Base-by-base conservation (phyloP, 257 asterid genomes). In the Vinca minor region DNA sequence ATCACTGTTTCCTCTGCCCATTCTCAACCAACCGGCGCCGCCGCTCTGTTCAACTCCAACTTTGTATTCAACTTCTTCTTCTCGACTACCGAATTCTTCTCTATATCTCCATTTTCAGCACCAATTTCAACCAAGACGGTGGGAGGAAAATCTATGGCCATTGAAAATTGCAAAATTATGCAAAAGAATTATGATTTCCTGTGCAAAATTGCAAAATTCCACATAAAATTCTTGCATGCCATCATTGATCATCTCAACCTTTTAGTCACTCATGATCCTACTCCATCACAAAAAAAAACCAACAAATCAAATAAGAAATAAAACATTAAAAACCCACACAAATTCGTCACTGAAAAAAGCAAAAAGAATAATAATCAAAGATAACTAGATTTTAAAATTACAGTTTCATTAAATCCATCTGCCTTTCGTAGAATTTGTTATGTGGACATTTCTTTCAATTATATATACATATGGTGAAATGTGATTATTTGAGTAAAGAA, bases 251-350 rank as follows among this genome's bases (percentile, higher is more conserved):
- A 75, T 85, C 81, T 90, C 97, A 81, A 90, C 97, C 78, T 90
- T 87, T 67, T 87, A 87, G 72, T 87, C 97, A 69, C 84, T 87
- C 96, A 83, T 87, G 95, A 89, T 83, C 95, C 97, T 89, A 76
- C 23, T 56, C 39, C 61, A 66, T 57, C 55, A 38, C 72, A 74
- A 71, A 34, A 63, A 71, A 60, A 71, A 68, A 15, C 69, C n/a
- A n/a, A n/a, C n/a, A n/a, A n/a, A n/a, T n/a, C n/a, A n/a, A n/a
- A n/a, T n/a, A n/a, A n/a, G n/a, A 34, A 73, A 5, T 26, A 34
- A 60, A 31, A 23, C 52, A 68, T 52, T 29, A 26, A 14, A 76
- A 58, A 28, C 17, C 4, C 32, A n/a, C 15, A 4, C 6, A 20
- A 29, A 55, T 21, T 13, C 8, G 8, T 29, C 38, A 26, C 4